A percentile compares a stretch with the other conserved stretches of the same genome.
Evolutionary conservation across 371 early-diverging fungal genomes (phyloP).

Genomic region (Mucor mucedo): DNA sequence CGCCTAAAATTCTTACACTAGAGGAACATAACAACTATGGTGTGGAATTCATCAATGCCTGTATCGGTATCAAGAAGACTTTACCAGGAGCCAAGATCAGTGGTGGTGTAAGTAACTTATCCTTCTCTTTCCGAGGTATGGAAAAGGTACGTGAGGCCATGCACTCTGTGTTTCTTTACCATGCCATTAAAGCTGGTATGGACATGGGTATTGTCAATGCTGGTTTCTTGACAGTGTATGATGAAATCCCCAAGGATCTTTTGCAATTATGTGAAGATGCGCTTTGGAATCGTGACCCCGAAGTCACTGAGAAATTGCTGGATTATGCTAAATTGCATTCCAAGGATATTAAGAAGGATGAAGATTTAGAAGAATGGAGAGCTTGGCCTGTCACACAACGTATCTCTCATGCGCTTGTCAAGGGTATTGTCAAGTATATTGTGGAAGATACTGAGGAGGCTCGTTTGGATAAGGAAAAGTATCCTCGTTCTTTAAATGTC

Average conservation of each 20-base stretch:
- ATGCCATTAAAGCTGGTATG: slow-evolving; percentile 90
- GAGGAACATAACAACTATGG: slow-evolving; percentile 96
- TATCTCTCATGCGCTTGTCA: slow-evolving; percentile 83
- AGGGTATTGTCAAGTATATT: slow-evolving; percentile 90
- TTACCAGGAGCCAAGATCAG: slow-evolving; percentile 89
- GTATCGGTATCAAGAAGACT: slow-evolving; percentile 72
- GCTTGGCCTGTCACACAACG: slow-evolving; percentile 73
- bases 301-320: slow-evolving; percentile 90
- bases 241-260: slow-evolving; percentile 92
- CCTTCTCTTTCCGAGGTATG: slow-evolving; percentile 95
- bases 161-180: slow-evolving; percentile 94
- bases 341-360: slow-evolving; percentile 75
- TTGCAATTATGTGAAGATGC: slow-evolving; percentile 90
- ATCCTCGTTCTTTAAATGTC: slow-evolving; percentile 88
- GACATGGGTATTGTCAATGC: slow-evolving; percentile 98
- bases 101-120: slow-evolving; percentile 94
- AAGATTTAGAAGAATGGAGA: slow-evolving; percentile 89
- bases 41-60: slow-evolving; percentile 90
- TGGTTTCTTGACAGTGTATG: slow-evolving; percentile 92
- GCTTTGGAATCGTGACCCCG: slow-evolving; percentile 87
- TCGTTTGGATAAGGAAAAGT: slow-evolving; percentile 65
- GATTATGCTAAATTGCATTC: slow-evolving; percentile 85
- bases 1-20: not conserved
- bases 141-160: slow-evolving; percentile 91
- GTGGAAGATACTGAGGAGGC: slow-evolving; percentile 95